Conservation (phyloP, 73 alveolate genomes). For the Uronychia setigera region DNA sequence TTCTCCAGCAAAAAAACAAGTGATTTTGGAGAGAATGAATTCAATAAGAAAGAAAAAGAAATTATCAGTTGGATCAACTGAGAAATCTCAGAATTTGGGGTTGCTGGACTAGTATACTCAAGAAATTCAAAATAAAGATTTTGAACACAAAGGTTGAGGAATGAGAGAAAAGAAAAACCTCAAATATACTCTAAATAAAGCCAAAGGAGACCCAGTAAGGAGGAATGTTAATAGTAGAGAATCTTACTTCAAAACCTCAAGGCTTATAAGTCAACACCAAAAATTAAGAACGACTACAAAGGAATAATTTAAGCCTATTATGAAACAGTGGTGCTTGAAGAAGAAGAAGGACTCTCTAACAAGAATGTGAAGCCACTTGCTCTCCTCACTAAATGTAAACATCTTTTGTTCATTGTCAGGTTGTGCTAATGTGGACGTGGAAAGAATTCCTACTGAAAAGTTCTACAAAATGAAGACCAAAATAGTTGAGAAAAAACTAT, state of each 20-base stretch:
- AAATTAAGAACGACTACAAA: not conserved
- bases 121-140: not conserved
- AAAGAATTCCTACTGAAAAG: no score
- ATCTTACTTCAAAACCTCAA: not conserved
- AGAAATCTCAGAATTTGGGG: no score
- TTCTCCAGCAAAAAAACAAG: not conserved
- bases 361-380: not conserved
- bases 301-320: not conserved
- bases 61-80: no score
- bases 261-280: not conserved
- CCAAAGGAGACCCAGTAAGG: not conserved
- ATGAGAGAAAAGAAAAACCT: not conserved
- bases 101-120: not conserved
- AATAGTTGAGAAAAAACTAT: no score
- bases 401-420: not conserved
- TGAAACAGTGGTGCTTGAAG: not conserved
- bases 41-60: not conserved
- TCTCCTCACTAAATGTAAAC: not conserved
- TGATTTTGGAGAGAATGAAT: not conserved
- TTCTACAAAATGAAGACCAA: no score
- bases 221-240: not conserved
- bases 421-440: no score
- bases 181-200: not conserved
- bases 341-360: not conserved
- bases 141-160: not conserved